Percentiles rank a stretch among this genome's conserved stretches.
Conservation (phyloP, 208 protist species). For the Blastocrithidia nonstop region DNA sequence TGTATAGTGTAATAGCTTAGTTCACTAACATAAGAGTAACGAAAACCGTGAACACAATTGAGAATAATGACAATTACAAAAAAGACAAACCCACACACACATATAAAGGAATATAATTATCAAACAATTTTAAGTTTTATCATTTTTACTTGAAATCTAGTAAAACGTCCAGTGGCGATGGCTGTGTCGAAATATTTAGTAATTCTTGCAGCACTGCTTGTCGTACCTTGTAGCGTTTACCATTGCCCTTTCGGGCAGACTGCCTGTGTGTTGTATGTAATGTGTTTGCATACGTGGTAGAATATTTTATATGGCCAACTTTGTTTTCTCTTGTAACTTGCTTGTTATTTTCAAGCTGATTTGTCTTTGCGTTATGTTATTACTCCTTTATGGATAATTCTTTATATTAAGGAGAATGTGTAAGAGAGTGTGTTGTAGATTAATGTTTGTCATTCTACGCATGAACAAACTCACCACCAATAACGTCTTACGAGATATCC, state of each 20-base stretch:
- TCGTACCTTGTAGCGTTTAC: conserved; percentile 1
- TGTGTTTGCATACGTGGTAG: neutral
- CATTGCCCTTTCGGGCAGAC: no score
- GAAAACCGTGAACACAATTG: no score
- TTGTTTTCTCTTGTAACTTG: conserved; percentile 1
- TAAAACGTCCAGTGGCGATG: conserved; percentile 56
- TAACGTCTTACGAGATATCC: no score
- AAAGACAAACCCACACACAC: conserved; percentile 1
- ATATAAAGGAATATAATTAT: neutral
- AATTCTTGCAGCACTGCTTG: conserved; percentile 39
- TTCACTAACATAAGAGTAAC: no score
- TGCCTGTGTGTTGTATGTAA: neutral
- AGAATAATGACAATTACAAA: no score
- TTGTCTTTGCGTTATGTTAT: neutral
- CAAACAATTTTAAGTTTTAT: neutral
- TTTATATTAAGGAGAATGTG: neutral
- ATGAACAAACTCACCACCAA: no score
- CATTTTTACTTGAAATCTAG: conserved; percentile 18
- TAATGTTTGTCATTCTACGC: no score
- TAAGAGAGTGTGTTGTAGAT: conserved; percentile 2
- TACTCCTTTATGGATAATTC: neutral
- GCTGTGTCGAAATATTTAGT: conserved; percentile 54
- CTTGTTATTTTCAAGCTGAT: neutral
- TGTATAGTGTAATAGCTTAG: neutral
- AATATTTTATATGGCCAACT: neutral